These are phyloP conservation scores for Ephemerocybe angulata DNA, from an alignment of 768 basidiomycete species.

Conservation along the genomic window DNA sequence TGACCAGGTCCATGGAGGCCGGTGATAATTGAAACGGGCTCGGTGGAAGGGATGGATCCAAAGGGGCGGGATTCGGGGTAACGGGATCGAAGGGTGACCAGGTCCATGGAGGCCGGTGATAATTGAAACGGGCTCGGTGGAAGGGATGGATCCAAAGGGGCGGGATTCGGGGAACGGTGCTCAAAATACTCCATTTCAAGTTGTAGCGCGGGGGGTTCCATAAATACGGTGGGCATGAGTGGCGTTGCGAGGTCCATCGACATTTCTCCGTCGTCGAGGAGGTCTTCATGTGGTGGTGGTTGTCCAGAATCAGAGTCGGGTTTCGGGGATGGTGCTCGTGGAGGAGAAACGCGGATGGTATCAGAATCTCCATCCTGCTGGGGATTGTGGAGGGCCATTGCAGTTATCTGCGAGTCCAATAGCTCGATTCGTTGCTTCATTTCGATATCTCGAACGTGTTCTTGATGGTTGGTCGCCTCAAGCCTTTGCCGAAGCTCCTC, in stretches of 20 bases:
- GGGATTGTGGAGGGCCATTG: not conserved
- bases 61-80: no score
- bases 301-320: not conserved
- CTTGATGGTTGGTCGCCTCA: not conserved
- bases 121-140: no score
- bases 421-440: not conserved
- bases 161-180: no score
- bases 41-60: no score
- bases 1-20: no score
- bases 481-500: not conserved
- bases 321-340: not conserved
- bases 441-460: not conserved
- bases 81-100: no score
- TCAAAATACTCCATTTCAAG: no score
- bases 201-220: not conserved
- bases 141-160: no score
- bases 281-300: conserved; percentile 5
- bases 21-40: no score
- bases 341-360: not conserved
- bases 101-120: no score
- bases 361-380: not conserved
- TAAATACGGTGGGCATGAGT: conserved; percentile 31
- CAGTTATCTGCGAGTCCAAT: not conserved
- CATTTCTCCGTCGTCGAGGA: conserved; percentile 37
- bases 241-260: conserved; percentile 55